Base-by-base conservation (phyloP, 1,139 yeast species). In the Diutina mesorugosa region DNA sequence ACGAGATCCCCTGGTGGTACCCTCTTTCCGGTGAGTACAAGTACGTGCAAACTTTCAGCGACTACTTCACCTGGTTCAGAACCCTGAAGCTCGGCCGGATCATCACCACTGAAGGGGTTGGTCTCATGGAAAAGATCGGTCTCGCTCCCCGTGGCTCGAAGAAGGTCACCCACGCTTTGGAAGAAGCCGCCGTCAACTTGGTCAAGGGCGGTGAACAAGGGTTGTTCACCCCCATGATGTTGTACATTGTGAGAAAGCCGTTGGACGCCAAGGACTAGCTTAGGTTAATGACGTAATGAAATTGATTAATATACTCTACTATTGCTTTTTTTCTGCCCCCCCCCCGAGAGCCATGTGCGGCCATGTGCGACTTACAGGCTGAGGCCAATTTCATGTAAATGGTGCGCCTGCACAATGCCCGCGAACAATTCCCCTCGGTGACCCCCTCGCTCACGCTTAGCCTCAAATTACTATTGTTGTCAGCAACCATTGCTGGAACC, bases 1-100 rank as follows among this genome's bases (percentile, higher is more conserved):
- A 90, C 69, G 89, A 81, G 55, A 80, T 93, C 63, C 99, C 99
- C 64, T 93, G 99, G 99, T 93, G 87, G 77, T 91, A 91, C 73
- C 99, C 99, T 65, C 81, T 93, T 68, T 80, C 95, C 61, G 99
- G 99, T 67, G 96, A 93, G 63, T 83, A 90, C 87, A 87, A 82
- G 72, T 86, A 87, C 72, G 82, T 89, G 58, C 97, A 91, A 75
- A 76, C 85, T 57, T 61, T 89, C 35, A 78, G 84, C 60, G 99
- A 95, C 70, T 70, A 89, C 61, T 81, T 83, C 67, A 90, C 98
- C 47, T 84, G 88, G 65, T 81, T 90, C 76, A 89, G 99, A 81
- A 90, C 97, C 59, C 88, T 97, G 47, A 78, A 73, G 63, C 56
- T 89, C 18, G 99, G 99, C 67, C 88, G 99, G 79, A 75, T 79